These are phyloP conservation scores for Bruguiera sexangula DNA, from an alignment of 345 rosid genomes.

Conservation along the genomic window DNA sequence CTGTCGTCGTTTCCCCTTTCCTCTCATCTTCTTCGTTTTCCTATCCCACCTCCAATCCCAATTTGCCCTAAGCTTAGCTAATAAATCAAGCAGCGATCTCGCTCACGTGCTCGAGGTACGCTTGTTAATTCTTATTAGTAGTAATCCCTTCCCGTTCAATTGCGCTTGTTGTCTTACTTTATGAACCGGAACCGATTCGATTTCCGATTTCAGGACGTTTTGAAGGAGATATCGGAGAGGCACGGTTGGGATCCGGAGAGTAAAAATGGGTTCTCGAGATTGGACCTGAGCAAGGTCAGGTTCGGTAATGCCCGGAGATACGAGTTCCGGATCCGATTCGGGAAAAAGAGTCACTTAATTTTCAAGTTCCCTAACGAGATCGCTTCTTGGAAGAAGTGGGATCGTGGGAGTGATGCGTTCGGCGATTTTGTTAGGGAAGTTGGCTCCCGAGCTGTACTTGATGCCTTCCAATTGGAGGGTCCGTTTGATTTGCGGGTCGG, in stretches of 20 bases:
- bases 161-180: not conserved
- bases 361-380: slow-evolving; percentile 54
- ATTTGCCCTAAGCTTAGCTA: not conserved
- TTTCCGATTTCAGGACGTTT: slow-evolving; percentile 46
- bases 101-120: slow-evolving; percentile 13
- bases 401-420: slow-evolving; percentile 34
- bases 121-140: not conserved
- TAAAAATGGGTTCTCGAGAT: slow-evolving; percentile 29
- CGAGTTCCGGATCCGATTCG: slow-evolving; percentile 65
- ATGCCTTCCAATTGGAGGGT: slow-evolving; percentile 52
- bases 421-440: slow-evolving; percentile 29
- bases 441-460: slow-evolving; percentile 40
- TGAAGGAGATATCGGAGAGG: slow-evolving; percentile 47
- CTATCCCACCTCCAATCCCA: not conserved
- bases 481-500: slow-evolving; percentile 57
- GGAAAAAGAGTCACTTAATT: slow-evolving; percentile 39
- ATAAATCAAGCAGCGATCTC: no score
- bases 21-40: not conserved
- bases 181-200: not conserved
- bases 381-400: slow-evolving; percentile 41
- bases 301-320: slow-evolving; percentile 43
- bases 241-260: slow-evolving; percentile 58
- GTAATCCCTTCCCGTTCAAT: not conserved
- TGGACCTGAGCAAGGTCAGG: slow-evolving; percentile 46
- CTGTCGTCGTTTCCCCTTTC: slow-evolving; percentile 1